phyloP scores from a whole-genome alignment of 2,329 filamentous ascomycete species.

The Pleurostoma richardsiae region DNA sequence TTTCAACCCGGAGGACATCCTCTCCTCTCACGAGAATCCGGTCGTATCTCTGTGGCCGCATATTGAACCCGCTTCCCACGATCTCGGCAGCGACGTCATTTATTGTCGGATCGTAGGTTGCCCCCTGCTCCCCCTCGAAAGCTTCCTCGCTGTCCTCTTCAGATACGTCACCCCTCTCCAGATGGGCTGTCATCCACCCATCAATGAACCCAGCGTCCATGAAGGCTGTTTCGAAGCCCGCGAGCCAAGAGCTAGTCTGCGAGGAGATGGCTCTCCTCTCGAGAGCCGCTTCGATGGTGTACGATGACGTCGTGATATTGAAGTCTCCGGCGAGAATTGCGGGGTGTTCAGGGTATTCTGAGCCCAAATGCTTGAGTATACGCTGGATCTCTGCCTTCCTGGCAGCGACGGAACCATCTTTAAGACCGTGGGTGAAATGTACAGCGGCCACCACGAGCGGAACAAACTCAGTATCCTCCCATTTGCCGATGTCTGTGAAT shows the following conservation, averaged over 20 bases:
- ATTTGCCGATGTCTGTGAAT: constrained; percentile 25
- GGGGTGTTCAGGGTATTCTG: constrained; percentile 33
- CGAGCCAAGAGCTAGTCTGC: constrained; percentile 36
- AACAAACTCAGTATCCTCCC: constrained; percentile 16
- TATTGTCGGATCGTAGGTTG: constrained; percentile 56
- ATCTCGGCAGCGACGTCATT: constrained; percentile 52
- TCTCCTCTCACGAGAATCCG: constrained; percentile 50
- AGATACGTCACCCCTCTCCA: constrained; percentile 35
- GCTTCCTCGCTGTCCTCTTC: constrained; percentile 26
- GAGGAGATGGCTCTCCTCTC: constrained; percentile 47
- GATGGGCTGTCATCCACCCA: constrained; percentile 40
- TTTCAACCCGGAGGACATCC: constrained; percentile 28
- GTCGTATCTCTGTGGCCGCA: constrained; percentile 61
- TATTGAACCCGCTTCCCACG: constrained; percentile 39
- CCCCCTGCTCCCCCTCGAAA: constrained; percentile 56
- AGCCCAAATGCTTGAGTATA: constrained; percentile 39
- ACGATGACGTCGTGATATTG: constrained; percentile 56
- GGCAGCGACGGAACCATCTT: constrained; percentile 48
- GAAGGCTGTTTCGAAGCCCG: constrained; percentile 40
- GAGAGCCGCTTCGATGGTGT: constrained; percentile 47
- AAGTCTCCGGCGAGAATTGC: constrained; percentile 61
- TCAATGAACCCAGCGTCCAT: constrained; percentile 43
- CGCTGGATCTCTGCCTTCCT: constrained; percentile 52
- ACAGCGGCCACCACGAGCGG: constrained; percentile 49
- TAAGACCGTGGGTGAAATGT: constrained; percentile 58